Conservation (phyloP, 768 basidiomycete genomes). For the Ephemerocybe angulata region DNA sequence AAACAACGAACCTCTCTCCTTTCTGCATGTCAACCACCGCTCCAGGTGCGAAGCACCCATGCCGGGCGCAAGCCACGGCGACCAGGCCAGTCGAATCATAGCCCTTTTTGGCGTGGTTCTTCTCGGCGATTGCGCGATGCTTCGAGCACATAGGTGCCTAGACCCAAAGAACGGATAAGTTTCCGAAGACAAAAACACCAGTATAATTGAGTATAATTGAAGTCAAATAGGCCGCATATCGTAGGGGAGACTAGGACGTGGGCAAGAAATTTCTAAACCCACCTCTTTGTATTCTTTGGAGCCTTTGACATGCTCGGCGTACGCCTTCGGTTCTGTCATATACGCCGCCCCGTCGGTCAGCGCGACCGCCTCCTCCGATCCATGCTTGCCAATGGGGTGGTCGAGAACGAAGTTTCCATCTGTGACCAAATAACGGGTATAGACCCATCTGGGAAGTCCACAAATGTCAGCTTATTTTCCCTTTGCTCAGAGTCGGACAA, state of each 20-base stretch:
- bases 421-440: conserved; percentile 7
- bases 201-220: neutral
- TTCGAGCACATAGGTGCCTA: neutral
- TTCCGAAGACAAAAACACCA: neutral
- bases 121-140: conserved; percentile 15
- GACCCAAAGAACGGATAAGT: neutral
- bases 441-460: conserved; percentile 9
- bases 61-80: conserved; percentile 25
- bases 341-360: conserved; percentile 24
- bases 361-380: conserved; percentile 15
- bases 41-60: conserved; percentile 8
- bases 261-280: neutral
- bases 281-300: conserved; percentile 12
- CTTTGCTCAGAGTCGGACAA: conserved; percentile 4
- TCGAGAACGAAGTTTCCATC: conserved; percentile 17
- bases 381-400: conserved; percentile 19
- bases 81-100: conserved; percentile 25
- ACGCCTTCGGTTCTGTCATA: conserved; percentile 17
- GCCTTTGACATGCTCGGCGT: conserved; percentile 19
- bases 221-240: neutral
- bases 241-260: neutral
- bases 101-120: conserved; percentile 13
- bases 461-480: neutral
- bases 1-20: neutral
- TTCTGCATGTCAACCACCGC: neutral